Base-by-base conservation (phyloP, 2,329 filamentous ascomycete genomes). In the Paraconiothyrium sp. region DNA sequence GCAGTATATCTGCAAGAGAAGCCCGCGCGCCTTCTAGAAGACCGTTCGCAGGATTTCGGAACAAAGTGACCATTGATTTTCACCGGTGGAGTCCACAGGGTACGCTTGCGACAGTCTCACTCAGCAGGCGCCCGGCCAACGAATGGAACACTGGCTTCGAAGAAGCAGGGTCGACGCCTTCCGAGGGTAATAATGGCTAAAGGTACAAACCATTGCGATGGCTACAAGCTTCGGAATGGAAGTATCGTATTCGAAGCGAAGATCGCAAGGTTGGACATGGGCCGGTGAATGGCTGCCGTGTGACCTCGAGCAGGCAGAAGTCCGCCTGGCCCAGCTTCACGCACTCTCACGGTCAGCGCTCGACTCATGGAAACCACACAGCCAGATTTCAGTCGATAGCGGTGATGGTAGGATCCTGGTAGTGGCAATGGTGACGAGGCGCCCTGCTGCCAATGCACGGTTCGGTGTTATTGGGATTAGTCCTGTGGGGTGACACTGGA, bases 201-300 rank as follows among this genome's bases (percentile, higher is more conserved):
- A 30, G 27, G 27, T 30, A 30, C 27, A 30, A 6, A 30, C 4
- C 27, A 5, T 5, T 41, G 37, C 37, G 16, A 41, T 13, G 16
- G 14, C 6, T 14, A 41, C 13, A 14, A 14, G 13, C 37, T 6
- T 37, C 10, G 32, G 22, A 30, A 46, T 1, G 30, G 43, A 41
- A 16, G 44, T 14, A 10, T 32, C 30, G 32, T 16, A 48, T 4
- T 30, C 41, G 32, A 39, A 16, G 22, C 43, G 44, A 48, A 32
- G 35, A 43, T n/a, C 46, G 24, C 9, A 54, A 52, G 49, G 55
- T 56, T 51, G 57, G 47, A 48, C 51, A 57, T 27, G 16, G 20
- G 49, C 60, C 47, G 51, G 60, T 59, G 56, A 62, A 59, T 6
- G 37, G 32, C 46, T 39, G 22, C 35, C n/a, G 27, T 51, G 22